phyloP scores from a whole-genome alignment of 108 stramenopile species.

The Nitzschia sp. region DNA sequence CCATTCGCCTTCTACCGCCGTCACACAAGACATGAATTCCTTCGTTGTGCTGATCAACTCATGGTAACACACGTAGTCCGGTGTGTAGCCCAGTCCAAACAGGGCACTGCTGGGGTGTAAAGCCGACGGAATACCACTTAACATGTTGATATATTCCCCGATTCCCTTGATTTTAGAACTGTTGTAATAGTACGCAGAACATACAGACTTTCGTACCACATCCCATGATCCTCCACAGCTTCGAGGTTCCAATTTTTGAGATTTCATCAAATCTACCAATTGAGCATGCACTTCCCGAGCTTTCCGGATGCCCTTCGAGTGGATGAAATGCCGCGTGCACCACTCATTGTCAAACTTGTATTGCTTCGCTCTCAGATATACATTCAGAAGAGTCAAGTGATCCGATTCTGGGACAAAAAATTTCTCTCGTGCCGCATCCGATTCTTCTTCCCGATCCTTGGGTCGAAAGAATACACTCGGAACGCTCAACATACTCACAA shows the following conservation, averaged over 20 bases:
- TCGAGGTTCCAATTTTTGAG: constrained; percentile 82
- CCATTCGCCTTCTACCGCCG: constrained; percentile 99
- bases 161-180: constrained; percentile 95
- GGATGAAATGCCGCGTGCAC: constrained; percentile 97
- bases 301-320: constrained; percentile 95
- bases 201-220: constrained; percentile 94
- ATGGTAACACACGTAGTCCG: constrained; percentile 98
- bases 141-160: constrained; percentile 98
- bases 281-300: constrained; percentile 95
- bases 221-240: constrained; percentile 94
- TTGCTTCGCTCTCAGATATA: constrained; percentile 91
- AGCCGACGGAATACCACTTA: constrained; percentile 88
- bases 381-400: constrained; percentile 96
- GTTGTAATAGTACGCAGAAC: constrained; percentile 99
- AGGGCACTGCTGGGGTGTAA: constrained; percentile 91
- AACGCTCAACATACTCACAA: constrained; percentile 97
- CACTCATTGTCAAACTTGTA: constrained; percentile 91
- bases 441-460: constrained; percentile 96
- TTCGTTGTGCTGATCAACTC: constrained; percentile 97
- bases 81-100: constrained; percentile 96
- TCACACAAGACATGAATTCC: constrained; percentile 98
- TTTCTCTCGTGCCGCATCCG: constrained; percentile 97
- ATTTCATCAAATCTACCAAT: constrained; percentile 95
- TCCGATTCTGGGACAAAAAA: constrained; percentile 99
- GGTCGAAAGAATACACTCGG: constrained; percentile 96